Evolutionary conservation across 2,329 filamentous ascomycete genomes (phyloP), one percentile per base, ranked within the genome.

Genomic region (Claviceps fusiformis): DNA sequence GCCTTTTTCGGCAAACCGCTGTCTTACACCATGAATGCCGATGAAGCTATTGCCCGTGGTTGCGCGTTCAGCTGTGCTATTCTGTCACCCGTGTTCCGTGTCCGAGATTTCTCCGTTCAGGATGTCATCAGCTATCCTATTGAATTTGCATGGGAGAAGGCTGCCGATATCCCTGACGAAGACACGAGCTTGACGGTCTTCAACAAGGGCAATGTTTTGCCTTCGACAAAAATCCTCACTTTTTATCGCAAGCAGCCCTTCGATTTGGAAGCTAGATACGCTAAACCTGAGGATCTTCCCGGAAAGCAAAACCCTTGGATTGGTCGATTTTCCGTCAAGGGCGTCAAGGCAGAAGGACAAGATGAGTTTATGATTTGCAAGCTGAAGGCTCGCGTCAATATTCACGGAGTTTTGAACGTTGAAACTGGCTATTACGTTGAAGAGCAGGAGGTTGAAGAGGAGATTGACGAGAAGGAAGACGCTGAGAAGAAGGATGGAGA

Each of bases 281-380:
- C 87, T 60, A 87, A 92, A 67, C 87, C 91, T 24, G 89, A 95
- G 49, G 73, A 79, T 54, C 83, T 98, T 9, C 93, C 93, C 19
- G 90, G 91, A 65, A 95, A 92, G 79, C 79, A 86, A 59, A 89
- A 89, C 69, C 88, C 93, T 50, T 97, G 92, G 87, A 96, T 98
- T 63, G 93, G 93, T 56, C 85, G 89, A 61, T 98, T 98, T 77
- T 95, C 91, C 46, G 90, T 98, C 70, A 98, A 98, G 82, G 88
- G 87, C 49, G 92, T 98, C 67, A 91, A 96, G 80, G 86, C 89
- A 45, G 89, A 95, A 67, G 81, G 85, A 62, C 91, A 93, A 69
- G 89, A 95, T 58, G 93, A 97, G 70, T 98, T 97, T 72, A 97
- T 98, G 92, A 95, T 97, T 67, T 98, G 93, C 86, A 98, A 98